phyloP scores from a whole-genome alignment of 352 stramenopile genomes.

The Globisporangium barbulae region DNA sequence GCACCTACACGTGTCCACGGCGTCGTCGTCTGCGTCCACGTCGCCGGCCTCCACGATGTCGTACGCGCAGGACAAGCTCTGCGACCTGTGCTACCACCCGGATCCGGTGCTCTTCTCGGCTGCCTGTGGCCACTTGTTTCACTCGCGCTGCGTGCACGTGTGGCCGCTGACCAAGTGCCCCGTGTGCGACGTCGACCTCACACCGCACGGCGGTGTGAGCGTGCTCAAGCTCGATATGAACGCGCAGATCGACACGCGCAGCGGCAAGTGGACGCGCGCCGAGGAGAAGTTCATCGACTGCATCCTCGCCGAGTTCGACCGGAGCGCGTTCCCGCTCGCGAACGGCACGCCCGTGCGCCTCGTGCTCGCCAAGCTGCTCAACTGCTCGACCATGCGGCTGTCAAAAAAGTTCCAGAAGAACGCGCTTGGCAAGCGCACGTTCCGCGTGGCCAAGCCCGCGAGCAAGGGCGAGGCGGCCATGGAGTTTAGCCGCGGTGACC shows the following conservation, averaged over 20 bases:
- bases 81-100: slow-evolving; percentile 74
- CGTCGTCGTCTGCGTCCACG: slow-evolving; percentile 10
- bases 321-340: slow-evolving; percentile 64
- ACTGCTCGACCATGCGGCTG: slow-evolving; percentile 87
- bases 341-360: slow-evolving; percentile 83
- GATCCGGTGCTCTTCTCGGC: slow-evolving; percentile 73
- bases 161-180: slow-evolving; percentile 71
- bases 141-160: slow-evolving; percentile 80
- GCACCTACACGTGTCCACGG: background rate
- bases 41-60: slow-evolving; percentile 4
- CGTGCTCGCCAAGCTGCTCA: slow-evolving; percentile 82
- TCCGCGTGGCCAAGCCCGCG: slow-evolving; percentile 61
- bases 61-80: slow-evolving; percentile 39
- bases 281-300: slow-evolving; percentile 86
- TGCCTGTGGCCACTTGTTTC: slow-evolving; percentile 79
- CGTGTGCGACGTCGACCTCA: slow-evolving; percentile 49
- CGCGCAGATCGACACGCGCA: slow-evolving; percentile 60
- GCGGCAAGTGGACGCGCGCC: slow-evolving; percentile 80
- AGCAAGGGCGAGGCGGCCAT: slow-evolving; percentile 57
- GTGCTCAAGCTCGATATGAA: slow-evolving; percentile 76
- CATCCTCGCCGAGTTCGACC: slow-evolving; percentile 81
- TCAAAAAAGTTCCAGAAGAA: slow-evolving; percentile 91
- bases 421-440: slow-evolving; percentile 82
- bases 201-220: slow-evolving; percentile 34
- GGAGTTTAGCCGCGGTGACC: slow-evolving; percentile 66